A percentile compares a stretch with the other conserved stretches of the same genome.
phyloP scores from a whole-genome alignment of 257 asterid species.

The Ophiorrhiza pumila region DNA sequence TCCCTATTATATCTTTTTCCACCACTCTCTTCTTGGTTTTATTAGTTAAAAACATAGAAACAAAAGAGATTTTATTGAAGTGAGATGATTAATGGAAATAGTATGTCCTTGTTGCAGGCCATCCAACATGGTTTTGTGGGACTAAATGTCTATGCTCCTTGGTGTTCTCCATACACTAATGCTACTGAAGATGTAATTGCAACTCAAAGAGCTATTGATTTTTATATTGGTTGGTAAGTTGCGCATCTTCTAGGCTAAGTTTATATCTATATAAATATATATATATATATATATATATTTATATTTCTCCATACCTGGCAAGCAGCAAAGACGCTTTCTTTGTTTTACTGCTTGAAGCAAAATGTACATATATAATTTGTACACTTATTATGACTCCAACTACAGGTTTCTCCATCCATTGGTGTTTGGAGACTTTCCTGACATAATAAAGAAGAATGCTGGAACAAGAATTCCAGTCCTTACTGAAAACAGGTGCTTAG shows the following conservation, averaged over 20 bases:
- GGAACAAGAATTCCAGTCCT: conserved; percentile 48
- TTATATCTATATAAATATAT: no score
- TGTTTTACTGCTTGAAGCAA: background rate
- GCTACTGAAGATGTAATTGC: conserved; percentile 44
- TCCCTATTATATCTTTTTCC: background rate
- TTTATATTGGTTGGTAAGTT: conserved; percentile 57
- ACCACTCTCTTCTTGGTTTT: no score
- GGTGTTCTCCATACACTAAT: conserved; percentile 38
- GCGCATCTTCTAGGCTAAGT: background rate
- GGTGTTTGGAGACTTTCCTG: conserved; percentile 64
- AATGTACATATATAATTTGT: no score
- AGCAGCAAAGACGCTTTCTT: background rate
- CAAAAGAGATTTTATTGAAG: background rate
- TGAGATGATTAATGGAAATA: background rate
- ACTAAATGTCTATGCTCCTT: conserved; percentile 34
- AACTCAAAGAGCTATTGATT: conserved; percentile 39
- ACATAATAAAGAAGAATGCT: conserved; percentile 38
- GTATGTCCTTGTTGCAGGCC: conserved; percentile 7
- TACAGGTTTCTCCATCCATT: conserved; percentile 56
- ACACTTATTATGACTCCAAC: no score
- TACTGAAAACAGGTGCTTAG: no score
- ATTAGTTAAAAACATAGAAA: no score
- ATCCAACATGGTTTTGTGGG: conserved; percentile 52
- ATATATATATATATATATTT: background rate
- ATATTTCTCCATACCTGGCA: no score